Percentiles rank a stretch among this genome's conserved stretches.
Conservation (phyloP, 148 eudicot species). For the Hydrangea macrophylla region DNA sequence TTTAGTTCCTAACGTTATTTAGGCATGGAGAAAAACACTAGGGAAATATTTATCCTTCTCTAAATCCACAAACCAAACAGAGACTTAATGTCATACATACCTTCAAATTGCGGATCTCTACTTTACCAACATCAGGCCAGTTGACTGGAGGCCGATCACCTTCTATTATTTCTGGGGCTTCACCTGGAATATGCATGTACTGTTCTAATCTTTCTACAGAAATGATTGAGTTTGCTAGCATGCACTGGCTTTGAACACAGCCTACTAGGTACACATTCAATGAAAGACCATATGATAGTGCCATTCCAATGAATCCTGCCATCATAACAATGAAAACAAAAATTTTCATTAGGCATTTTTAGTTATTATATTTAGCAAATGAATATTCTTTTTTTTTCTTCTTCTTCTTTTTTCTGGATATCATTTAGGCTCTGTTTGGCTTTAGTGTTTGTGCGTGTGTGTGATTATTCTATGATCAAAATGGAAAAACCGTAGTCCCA, state of each 20-base stretch:
- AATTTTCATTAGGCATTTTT: background rate
- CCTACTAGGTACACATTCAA: conserved; percentile 32
- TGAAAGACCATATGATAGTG: conserved; percentile 48
- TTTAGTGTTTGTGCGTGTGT: no score
- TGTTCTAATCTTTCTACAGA: conserved; percentile 54
- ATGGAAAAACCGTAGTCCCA: no score
- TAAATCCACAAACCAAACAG: no score
- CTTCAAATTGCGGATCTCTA: conserved; percentile 38
- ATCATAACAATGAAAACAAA: conserved; percentile 3
- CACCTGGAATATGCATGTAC: conserved; percentile 49
- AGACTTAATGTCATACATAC: conserved; percentile 23
- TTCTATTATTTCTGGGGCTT: conserved; percentile 39
- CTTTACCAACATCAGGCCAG: conserved; percentile 44
- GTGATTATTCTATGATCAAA: no score
- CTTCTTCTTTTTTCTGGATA: no score
- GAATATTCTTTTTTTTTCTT: no score
- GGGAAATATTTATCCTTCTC: no score
- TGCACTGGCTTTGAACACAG: conserved; percentile 41
- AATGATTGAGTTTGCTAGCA: conserved; percentile 34
- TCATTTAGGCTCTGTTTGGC: no score
- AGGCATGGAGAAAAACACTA: no score
- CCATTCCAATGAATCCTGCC: conserved; percentile 53
- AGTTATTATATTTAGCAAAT: no score
- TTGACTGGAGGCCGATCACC: conserved; percentile 28
- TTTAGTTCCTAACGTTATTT: no score